phyloP scores from a whole-genome alignment of 2,329 filamentous ascomycete genomes.

The Lomentospora prolificans region DNA sequence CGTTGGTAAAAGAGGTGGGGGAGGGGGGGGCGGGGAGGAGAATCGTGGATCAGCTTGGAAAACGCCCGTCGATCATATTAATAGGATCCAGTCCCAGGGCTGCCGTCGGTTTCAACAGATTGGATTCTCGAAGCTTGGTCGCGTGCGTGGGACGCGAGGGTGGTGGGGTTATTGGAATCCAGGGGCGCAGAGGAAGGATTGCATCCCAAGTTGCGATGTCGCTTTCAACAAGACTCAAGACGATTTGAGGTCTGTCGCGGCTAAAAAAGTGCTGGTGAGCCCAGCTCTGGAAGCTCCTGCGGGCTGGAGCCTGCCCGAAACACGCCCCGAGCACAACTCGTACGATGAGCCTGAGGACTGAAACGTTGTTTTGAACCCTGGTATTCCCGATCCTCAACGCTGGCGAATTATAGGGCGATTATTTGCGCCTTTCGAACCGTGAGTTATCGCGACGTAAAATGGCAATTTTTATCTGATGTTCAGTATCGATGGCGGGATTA shows the following conservation, averaged over 20 bases:
- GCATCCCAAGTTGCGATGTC: neutral
- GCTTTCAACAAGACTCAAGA: too few species aligned
- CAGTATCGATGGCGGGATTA: too few species aligned
- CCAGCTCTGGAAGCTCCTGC: neutral
- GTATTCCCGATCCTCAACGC: neutral
- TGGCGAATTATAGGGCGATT: neutral
- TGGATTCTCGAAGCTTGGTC: neutral
- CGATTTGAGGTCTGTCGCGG: too few species aligned
- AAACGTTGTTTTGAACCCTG: neutral
- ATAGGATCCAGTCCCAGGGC: neutral
- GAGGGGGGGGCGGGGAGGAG: neutral
- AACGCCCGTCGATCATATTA: conserved; percentile 1
- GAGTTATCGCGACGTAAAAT: too few species aligned
- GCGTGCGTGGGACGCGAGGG: too few species aligned
- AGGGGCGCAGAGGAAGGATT: too few species aligned
- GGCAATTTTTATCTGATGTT: too few species aligned
- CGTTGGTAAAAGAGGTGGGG: neutral
- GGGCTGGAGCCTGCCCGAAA: neutral
- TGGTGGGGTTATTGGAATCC: too few species aligned
- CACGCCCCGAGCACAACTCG: neutral
- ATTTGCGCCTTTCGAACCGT: too few species aligned
- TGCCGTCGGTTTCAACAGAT: neutral
- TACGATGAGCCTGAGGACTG: neutral
- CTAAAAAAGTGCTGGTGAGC: too few species aligned
- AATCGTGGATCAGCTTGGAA: neutral